These are phyloP conservation scores for Colletotrichum nymphaeae DNA, from an alignment of 2,329 filamentous ascomycete species.

Conservation along the genomic window DNA sequence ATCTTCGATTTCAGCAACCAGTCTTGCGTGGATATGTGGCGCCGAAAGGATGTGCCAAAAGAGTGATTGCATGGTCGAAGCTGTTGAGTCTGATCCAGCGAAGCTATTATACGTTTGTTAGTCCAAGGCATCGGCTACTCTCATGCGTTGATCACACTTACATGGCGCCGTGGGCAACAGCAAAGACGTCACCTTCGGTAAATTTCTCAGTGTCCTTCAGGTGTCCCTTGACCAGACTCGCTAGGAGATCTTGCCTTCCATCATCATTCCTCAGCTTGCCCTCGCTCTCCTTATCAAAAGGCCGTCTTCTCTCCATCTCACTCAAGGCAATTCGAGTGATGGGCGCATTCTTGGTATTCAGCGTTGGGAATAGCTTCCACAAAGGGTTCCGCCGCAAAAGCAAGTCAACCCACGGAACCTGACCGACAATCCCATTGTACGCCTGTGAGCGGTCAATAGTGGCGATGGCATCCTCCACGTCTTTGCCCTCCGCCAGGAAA, in stretches of 20 bases:
- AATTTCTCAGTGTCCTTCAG: constrained; percentile 61
- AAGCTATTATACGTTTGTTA: constrained; percentile 51
- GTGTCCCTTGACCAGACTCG: constrained; percentile 63
- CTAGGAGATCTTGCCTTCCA: constrained; percentile 61
- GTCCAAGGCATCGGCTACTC: background rate
- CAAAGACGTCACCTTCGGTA: constrained; percentile 64
- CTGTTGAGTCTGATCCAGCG: constrained; percentile 71
- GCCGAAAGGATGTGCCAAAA: constrained; percentile 62
- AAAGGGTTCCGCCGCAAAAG: constrained; percentile 62
- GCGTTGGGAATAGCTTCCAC: constrained; percentile 48
- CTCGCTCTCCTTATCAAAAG: constrained; percentile 58
- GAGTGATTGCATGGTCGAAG: constrained; percentile 68
- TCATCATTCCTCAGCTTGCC: constrained; percentile 52
- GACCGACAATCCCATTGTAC: constrained; percentile 64
- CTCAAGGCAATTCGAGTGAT: constrained; percentile 64
- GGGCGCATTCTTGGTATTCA: constrained; percentile 57
- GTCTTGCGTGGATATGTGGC: constrained; percentile 50
- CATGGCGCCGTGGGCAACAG: constrained; percentile 68
- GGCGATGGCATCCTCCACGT: constrained; percentile 53
- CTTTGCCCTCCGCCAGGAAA: constrained; percentile 60
- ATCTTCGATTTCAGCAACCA: constrained; percentile 56
- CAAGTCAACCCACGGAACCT: constrained; percentile 61
- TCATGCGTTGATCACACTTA: constrained; percentile 44
- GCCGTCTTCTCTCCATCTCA: constrained; percentile 58
- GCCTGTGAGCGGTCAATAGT: constrained; percentile 64